These are phyloP conservation scores for Maudiozyma pseudohumilis DNA, from an alignment of 805 yeast genomes.

Conservation along the genomic window DNA sequence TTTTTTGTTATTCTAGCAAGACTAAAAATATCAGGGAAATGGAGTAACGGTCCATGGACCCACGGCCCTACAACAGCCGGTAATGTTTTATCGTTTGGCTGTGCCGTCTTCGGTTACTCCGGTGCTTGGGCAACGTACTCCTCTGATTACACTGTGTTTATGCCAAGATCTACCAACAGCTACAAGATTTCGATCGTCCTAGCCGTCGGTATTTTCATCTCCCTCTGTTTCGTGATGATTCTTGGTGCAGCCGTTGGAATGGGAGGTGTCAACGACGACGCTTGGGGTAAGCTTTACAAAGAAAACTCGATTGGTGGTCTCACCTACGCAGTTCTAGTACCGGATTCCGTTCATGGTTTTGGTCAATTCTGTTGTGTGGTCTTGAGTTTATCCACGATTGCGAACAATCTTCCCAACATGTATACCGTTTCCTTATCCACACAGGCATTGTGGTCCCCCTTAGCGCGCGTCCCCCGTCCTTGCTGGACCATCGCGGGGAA, in stretches of 20 bases:
- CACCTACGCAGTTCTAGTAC: slow-evolving; percentile 64
- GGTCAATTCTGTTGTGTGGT: slow-evolving; percentile 84
- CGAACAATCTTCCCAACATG: slow-evolving; percentile 88
- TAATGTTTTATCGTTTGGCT: slow-evolving; percentile 69
- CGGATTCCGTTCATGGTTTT: slow-evolving; percentile 74
- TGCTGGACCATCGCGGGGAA: slow-evolving; percentile 73
- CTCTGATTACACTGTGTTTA: slow-evolving; percentile 83
- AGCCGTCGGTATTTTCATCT: slow-evolving; percentile 49
- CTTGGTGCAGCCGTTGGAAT: slow-evolving; percentile 83
- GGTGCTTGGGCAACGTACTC: slow-evolving; percentile 95
- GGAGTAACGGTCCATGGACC: slow-evolving; percentile 41
- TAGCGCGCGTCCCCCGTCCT: slow-evolving; percentile 67
- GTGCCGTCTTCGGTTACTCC: slow-evolving; percentile 77
- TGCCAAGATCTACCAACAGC: slow-evolving; percentile 54
- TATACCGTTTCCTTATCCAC: slow-evolving; percentile 80
- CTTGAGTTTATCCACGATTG: slow-evolving; percentile 73
- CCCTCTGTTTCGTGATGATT: slow-evolving; percentile 60
- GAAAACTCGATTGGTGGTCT: slow-evolving; percentile 70
- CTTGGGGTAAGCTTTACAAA: slow-evolving; percentile 42
- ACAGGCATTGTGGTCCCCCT: slow-evolving; percentile 69
- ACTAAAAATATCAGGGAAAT: slow-evolving; percentile 55
- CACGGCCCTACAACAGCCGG: slow-evolving; percentile 68
- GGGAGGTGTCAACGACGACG: slow-evolving; percentile 41
- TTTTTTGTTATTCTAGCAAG: slow-evolving; percentile 73
- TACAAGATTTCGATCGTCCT: slow-evolving; percentile 54